Evolutionary conservation across 495 filamentous ascomycete species (phyloP).

Genomic region (Sabuloglossum arenarium): DNA sequence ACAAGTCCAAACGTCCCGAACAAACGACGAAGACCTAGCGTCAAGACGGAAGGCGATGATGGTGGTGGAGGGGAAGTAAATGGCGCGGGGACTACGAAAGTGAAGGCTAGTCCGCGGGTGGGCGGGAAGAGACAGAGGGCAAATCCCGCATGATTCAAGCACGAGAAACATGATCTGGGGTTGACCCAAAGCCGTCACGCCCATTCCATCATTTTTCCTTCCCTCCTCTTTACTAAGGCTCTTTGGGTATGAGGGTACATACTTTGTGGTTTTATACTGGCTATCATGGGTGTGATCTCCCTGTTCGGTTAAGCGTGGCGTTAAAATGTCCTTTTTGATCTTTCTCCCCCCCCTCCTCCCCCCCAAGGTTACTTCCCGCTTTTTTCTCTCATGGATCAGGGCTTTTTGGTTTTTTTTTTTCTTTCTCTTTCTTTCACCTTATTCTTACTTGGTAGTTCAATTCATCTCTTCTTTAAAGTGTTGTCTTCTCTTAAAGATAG

Average conservation of each 20-base stretch:
- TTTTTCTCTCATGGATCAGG: neutral
- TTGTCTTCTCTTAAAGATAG: too few species aligned
- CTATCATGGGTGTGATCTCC: neutral
- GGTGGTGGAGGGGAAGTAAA: slow-evolving; percentile 24
- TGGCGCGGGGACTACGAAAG: slow-evolving; percentile 25
- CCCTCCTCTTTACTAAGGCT: neutral
- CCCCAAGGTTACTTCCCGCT: neutral
- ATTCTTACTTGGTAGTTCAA: too few species aligned
- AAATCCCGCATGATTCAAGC: slow-evolving; percentile 8
- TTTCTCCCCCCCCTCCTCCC: neutral
- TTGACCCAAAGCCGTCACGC: neutral
- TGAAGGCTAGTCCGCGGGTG: slow-evolving; percentile 35
- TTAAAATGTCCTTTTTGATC: neutral
- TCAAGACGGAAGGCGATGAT: slow-evolving; percentile 56
- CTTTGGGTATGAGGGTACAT: neutral
- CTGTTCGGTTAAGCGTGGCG: slow-evolving; percentile 3
- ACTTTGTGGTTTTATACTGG: neutral
- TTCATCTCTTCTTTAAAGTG: too few species aligned
- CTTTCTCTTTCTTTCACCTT: neutral
- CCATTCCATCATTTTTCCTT: neutral
- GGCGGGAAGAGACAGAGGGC: slow-evolving; percentile 34
- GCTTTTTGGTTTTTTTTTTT: neutral
- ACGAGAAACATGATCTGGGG: neutral
- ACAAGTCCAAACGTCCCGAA: slow-evolving; percentile 65
- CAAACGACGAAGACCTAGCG: slow-evolving; percentile 58